These are phyloP conservation scores for Trifolium subterraneum DNA, from an alignment of 306 rosid genomes.

Conservation along the genomic window DNA sequence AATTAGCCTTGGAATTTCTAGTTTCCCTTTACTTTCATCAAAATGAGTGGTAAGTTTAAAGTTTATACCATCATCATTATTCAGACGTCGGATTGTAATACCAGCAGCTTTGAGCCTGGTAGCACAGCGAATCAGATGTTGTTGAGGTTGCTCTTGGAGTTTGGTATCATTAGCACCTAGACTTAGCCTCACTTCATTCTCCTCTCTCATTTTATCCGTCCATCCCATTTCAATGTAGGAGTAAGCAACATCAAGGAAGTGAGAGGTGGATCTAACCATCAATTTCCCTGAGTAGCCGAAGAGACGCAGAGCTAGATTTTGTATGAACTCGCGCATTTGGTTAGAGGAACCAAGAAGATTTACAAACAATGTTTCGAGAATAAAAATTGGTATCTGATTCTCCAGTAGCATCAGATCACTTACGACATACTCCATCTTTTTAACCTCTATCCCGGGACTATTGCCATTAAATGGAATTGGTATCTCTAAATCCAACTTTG, in stretches of 20 bases:
- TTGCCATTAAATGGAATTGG: not conserved
- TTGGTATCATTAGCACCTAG: too few relatives aligned
- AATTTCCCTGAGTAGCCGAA: not conserved
- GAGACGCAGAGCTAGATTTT: not conserved
- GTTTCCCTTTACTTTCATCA: not conserved
- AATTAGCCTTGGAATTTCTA: not conserved
- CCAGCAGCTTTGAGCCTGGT: slow-evolving; percentile 29
- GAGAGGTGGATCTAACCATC: not conserved
- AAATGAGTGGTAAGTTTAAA: not conserved
- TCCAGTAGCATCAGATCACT: slow-evolving; percentile 38
- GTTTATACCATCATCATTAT: not conserved
- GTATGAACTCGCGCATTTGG: not conserved
- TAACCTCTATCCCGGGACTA: not conserved
- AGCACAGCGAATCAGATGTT: slow-evolving; percentile 24
- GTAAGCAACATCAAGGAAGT: not conserved
- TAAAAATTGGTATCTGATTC: not conserved
- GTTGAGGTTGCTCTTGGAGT: too few relatives aligned
- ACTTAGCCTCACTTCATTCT: too few relatives aligned
- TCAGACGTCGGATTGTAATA: not conserved
- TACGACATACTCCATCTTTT: not conserved
- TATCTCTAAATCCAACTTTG: not conserved
- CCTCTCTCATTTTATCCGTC: not conserved
- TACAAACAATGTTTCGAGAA: slow-evolving; percentile 1
- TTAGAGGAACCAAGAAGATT: not conserved
- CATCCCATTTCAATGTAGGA: not conserved